phyloP scores from a whole-genome alignment of 441 rosid genomes.

The Croton laevigatus region DNA sequence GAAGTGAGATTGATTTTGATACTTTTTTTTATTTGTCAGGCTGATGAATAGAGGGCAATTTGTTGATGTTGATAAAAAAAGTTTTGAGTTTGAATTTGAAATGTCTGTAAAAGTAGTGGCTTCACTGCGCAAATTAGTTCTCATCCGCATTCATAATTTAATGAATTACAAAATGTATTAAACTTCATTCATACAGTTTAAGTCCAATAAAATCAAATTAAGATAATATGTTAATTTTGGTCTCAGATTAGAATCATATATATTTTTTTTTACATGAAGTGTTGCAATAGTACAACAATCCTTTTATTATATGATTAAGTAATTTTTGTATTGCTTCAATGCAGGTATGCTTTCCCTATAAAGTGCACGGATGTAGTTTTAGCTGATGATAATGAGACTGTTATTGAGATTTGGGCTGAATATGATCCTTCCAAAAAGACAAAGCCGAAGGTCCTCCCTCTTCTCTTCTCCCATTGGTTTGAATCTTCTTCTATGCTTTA shows the following conservation, averaged over 20 bases:
- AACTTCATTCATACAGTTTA: neutral
- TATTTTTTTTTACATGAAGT: too few species aligned
- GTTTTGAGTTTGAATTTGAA: neutral
- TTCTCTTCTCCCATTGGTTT: neutral
- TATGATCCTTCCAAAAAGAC: conserved; percentile 80
- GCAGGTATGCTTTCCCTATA: conserved; percentile 87
- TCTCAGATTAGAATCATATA: too few species aligned
- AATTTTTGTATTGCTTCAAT: conserved; percentile 13
- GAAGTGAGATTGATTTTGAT: neutral
- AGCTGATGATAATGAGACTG: conserved; percentile 76
- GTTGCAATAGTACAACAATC: neutral
- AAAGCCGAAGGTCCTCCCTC: conserved; percentile 70
- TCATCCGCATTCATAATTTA: neutral
- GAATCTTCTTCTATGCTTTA: neutral
- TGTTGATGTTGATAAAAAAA: neutral
- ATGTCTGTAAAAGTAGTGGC: neutral
- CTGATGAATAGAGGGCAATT: neutral
- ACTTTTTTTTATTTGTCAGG: neutral
- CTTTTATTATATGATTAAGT: conserved; percentile 1
- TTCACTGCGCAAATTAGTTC: neutral
- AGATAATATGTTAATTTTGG: too few species aligned
- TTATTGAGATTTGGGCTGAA: conserved; percentile 73
- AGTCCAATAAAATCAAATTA: too few species aligned
- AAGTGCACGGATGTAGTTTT: conserved; percentile 78
- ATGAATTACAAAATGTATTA: neutral